Evolutionary conservation across 768 basidiomycete species (phyloP), one percentile per base, ranked within the genome.

Genomic region (Hygrophorus pudorinus): DNA sequence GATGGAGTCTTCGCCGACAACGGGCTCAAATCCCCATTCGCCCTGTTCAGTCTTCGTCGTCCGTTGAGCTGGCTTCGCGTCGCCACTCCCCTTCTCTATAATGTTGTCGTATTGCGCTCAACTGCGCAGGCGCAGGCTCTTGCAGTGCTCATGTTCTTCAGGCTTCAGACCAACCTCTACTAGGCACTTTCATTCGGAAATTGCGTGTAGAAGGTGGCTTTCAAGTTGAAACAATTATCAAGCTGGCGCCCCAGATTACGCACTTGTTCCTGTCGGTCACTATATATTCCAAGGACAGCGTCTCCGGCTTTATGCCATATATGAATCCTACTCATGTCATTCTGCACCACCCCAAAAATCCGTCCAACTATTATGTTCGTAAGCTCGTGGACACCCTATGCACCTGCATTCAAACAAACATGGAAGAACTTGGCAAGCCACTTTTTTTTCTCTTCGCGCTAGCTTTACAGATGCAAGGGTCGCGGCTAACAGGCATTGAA

Each of bases 71-170:
- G 59, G 59, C 53, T 57, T 24, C 55, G 57, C 27, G 53, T 58
- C n/a, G 50, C 52, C 3, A 60, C 54, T 0, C 57, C 57, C 2
- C 50, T 58, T 8, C 54, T 61, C 5, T 61, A 61, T 40, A 36
- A 52, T 30, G 48, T 52, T 11, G 55, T 59, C 6, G 45, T 59
- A n/a, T 45, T 59, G 1, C 56, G 56, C n/a, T 59, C 57, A 4
- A 54, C 47, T n/a, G 54, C 55, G 9, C 55, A 58, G 13, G 54
- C 57, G 2, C 50, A 56, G 21, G 56, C 57, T 0, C 54, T 62
- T 18, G 54, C n/a, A n/a, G n/a, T n/a, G n/a, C 43, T 21, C 12
- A 18, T 12, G 38, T 48, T 2, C 44, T 60, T 4, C n/a, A 44
- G n/a, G 30, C 18, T n/a, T n/a, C n/a, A n/a, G n/a, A n/a, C 7